phyloP scores from a whole-genome alignment of 495 filamentous ascomycete species.

The Penicillium turbatum region DNA sequence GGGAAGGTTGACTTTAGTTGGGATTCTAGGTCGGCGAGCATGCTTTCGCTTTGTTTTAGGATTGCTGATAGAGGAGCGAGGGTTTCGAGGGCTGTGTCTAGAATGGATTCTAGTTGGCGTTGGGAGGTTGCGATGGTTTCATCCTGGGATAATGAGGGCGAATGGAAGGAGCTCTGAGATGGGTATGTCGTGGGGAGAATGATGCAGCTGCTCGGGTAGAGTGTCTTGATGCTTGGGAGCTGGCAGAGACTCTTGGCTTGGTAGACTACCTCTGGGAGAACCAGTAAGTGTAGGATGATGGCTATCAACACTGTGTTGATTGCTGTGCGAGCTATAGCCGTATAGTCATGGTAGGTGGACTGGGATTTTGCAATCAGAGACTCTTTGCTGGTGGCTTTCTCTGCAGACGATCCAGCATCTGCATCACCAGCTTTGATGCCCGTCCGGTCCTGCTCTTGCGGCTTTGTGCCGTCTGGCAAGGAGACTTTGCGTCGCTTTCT shows the following conservation, averaged over 20 bases:
- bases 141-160: slow-evolving; percentile 12
- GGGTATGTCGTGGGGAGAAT: slow-evolving; percentile 8
- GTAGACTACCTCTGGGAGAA: slow-evolving; percentile 40
- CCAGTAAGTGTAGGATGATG: slow-evolving; percentile 35
- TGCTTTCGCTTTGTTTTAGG: slow-evolving; percentile 37
- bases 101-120: slow-evolving; percentile 30
- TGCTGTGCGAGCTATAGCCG: slow-evolving; percentile 18
- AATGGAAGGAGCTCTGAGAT: slow-evolving; percentile 10
- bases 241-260: slow-evolving; percentile 34
- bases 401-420: slow-evolving; percentile 12
- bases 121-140: slow-evolving; percentile 27
- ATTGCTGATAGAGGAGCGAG: slow-evolving; percentile 26
- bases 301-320: slow-evolving; percentile 34
- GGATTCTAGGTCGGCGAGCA: slow-evolving; percentile 28
- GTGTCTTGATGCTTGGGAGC: slow-evolving; percentile 21
- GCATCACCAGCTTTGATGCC: background rate
- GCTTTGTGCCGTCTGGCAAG: background rate
- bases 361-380: background rate
- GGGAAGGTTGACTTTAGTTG: slow-evolving; percentile 33
- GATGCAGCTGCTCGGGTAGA: slow-evolving; percentile 37
- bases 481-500: slow-evolving; percentile 30
- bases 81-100: slow-evolving; percentile 31
- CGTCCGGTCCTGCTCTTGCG: background rate
- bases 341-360: slow-evolving; percentile 3
- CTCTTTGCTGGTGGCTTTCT: background rate